Evolutionary conservation across 2,329 filamentous ascomycete species (phyloP).

Genomic region (Daldinia sp.): DNA sequence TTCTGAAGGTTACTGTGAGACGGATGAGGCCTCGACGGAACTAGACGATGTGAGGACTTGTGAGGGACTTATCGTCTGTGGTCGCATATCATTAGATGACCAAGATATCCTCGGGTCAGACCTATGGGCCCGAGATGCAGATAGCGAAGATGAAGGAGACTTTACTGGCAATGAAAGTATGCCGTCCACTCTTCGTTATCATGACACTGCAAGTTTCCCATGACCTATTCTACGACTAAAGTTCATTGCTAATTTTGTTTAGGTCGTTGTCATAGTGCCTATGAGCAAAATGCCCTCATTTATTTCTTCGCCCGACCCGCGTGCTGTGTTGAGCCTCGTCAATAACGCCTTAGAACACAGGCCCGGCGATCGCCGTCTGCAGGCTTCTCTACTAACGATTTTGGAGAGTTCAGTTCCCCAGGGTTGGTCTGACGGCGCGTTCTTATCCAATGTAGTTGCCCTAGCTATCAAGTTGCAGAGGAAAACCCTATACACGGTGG

Average conservation of each 20-base stretch:
- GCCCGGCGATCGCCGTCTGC: neutral
- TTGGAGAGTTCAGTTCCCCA: neutral
- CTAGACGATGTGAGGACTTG: constrained; percentile 16
- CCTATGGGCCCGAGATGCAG: constrained; percentile 20
- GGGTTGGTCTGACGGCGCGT: neutral
- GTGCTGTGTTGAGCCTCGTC: neutral
- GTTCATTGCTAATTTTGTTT: neutral
- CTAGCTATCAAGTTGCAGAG: constrained; percentile 2
- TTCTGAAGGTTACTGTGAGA: neutral
- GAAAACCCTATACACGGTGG: neutral
- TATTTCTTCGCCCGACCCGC: neutral
- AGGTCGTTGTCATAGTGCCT: constrained; percentile 30
- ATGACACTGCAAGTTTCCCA: constrained; percentile 31
- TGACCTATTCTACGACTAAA: neutral
- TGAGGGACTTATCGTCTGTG: constrained; percentile 13
- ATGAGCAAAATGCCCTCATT: neutral
- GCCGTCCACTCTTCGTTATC: constrained; percentile 27
- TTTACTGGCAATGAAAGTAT: constrained; percentile 32
- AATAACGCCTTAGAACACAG: neutral
- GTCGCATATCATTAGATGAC: neutral
- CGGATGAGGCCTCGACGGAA: neutral
- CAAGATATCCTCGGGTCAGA: constrained; percentile 27
- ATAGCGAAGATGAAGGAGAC: constrained; percentile 29
- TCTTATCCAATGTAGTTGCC: neutral
- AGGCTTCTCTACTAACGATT: neutral